Evolutionary conservation across 2,329 filamentous ascomycete species (phyloP).

Genomic region (Epicoccum sorghinum): DNA sequence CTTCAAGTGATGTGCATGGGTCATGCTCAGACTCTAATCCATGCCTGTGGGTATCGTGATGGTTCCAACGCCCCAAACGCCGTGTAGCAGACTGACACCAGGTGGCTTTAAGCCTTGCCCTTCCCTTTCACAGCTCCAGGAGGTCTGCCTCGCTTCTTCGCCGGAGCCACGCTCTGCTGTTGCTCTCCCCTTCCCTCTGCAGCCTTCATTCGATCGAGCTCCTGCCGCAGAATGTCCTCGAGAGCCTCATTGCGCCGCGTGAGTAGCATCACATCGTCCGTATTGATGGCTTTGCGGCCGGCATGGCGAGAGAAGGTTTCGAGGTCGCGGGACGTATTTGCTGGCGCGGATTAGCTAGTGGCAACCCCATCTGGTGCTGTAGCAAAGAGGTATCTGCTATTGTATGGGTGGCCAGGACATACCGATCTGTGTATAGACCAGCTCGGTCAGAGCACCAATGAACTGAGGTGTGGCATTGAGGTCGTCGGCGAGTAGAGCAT

Average conservation of each 20-base stretch:
- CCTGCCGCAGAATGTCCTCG: conserved; percentile 73
- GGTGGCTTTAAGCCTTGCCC: conserved; percentile 6
- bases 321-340: conserved; percentile 60
- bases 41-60: conserved; percentile 11
- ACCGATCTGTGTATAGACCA: conserved; percentile 89
- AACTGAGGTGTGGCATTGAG: conserved; percentile 92
- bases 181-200: conserved; percentile 33
- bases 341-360: conserved; percentile 16
- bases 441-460: conserved; percentile 76
- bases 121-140: conserved; percentile 33
- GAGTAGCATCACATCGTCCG: conserved; percentile 86
- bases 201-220: conserved; percentile 61
- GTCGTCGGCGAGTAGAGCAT: conserved; percentile 73
- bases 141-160: conserved; percentile 29
- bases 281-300: conserved; percentile 77
- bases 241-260: conserved; percentile 86
- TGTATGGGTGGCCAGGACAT: conserved; percentile 27
- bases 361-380: too few species aligned
- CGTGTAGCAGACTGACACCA: not conserved
- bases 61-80: conserved; percentile 2
- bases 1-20: too few species aligned
- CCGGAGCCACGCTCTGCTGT: conserved; percentile 11
- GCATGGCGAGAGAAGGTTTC: conserved; percentile 72
- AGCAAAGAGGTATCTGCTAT: too few species aligned
- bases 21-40: not conserved